These are phyloP conservation scores for Cryptococcus amylolentus DNA, from an alignment of 1,284 basidiomycete species.

Conservation along the genomic window DNA sequence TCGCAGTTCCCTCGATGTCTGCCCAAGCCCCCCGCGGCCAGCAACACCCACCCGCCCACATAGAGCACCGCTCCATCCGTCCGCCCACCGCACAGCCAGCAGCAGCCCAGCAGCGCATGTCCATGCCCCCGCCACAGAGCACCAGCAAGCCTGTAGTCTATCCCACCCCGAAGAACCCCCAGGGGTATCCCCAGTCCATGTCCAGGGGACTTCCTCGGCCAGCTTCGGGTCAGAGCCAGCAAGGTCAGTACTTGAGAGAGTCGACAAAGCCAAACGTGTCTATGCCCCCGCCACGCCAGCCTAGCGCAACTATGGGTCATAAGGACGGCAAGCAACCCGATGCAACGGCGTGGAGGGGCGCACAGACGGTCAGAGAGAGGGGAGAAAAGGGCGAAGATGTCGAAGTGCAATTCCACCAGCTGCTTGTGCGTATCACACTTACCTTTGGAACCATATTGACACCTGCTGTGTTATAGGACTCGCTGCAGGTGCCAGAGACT, in stretches of 20 bases:
- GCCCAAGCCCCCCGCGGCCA: too few species aligned
- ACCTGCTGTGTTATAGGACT: slow-evolving; percentile 23
- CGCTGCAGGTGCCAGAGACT: slow-evolving; percentile 38
- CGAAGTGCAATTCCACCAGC: slow-evolving; percentile 37
- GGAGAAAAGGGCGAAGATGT: slow-evolving; percentile 20
- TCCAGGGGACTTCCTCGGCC: neutral
- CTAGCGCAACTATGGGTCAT: slow-evolving; percentile 9
- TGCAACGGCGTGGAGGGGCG: neutral
- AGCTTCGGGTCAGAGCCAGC: neutral
- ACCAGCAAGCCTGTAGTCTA: neutral
- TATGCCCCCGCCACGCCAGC: slow-evolving; percentile 16
- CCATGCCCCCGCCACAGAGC: slow-evolving; percentile 20
- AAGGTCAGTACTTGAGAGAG: slow-evolving; percentile 9
- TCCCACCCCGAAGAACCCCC: neutral
- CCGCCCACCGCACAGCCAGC: slow-evolving; percentile 8
- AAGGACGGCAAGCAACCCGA: slow-evolving; percentile 17
- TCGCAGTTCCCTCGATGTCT: neutral
- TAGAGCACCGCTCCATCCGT: slow-evolving; percentile 13
- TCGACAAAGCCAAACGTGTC: slow-evolving; percentile 17
- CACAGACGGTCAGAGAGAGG: neutral
- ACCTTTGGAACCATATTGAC: neutral
- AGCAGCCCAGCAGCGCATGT: slow-evolving; percentile 12
- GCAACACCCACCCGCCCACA: neutral
- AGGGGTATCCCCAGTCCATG: neutral
- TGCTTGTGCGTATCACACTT: slow-evolving; percentile 28